Evolutionary conservation across 129 eudicot genomes (phyloP), one percentile per base, ranked within the genome.

Genomic region (Sambucus nigra): DNA sequence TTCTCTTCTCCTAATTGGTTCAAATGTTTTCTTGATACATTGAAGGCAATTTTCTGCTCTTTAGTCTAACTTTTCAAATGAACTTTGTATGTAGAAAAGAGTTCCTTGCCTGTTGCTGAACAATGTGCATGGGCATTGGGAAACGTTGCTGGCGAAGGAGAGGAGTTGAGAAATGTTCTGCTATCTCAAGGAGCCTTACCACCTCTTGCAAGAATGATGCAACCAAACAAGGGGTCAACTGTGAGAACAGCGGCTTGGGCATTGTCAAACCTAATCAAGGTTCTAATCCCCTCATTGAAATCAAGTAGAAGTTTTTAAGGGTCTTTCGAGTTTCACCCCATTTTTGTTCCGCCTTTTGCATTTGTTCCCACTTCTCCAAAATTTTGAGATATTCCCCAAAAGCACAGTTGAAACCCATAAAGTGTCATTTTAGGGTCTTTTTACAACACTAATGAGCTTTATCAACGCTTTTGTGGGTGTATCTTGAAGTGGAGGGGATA

Each of bases 91-190:
- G 52, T 57, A 91, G 99, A 91, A 66, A 91, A 91, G 72, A 91
- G 94, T 74, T 85, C 99, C 5, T 47, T 65, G 55, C 76, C 83
- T 25, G 95, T 91, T 54, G 95, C 95, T 14, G 99, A 91, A 77
- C 99, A 91, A 60, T 91, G 99, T 65, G 99, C 99, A 52, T 91
- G 99, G 99, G 99, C 99, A 31, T 62, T 91, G 71, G 99, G 99
- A 63, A 91, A 91, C 57, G 99, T 91, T 58, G 95, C 99, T 25
- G 99, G 95, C 39, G 99, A 91, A 85, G 95, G 87, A 22, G 91
- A 85, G 71, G 95, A 91, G 26, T 64, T 91, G 61, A 76, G 99
- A 73, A 77, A 72, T 63, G 60, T 82, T 67, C 72, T 91, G 31
- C 58, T 91, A 46, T 80, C 82, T 9, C 99, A 91, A 58, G 99